These are phyloP conservation scores for Parmelia sp. DNA, from an alignment of 495 filamentous ascomycete species.

Conservation along the genomic window DNA sequence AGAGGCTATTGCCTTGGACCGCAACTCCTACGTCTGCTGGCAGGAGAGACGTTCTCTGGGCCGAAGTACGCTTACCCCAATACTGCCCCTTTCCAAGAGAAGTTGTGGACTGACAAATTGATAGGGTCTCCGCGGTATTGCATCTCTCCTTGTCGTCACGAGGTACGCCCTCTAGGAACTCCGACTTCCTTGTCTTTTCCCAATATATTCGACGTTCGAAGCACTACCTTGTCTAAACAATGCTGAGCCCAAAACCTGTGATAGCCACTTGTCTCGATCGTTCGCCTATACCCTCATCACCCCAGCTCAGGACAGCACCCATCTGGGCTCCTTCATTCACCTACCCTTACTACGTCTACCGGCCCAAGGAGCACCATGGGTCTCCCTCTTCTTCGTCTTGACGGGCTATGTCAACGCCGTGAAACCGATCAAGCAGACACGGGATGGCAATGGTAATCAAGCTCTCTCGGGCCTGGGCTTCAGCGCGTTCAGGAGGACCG, in stretches of 20 bases:
- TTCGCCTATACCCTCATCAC: constrained; percentile 13
- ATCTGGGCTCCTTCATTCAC: constrained; percentile 46
- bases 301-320: constrained; percentile 31
- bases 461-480: constrained; percentile 51
- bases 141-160: constrained; percentile 55
- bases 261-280: constrained; percentile 15
- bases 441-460: constrained; percentile 45
- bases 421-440: constrained; percentile 56
- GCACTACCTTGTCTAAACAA: not conserved
- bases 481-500: constrained; percentile 58
- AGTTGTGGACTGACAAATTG: not conserved
- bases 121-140: constrained; percentile 58
- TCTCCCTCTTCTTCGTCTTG: constrained; percentile 62
- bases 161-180: constrained; percentile 47
- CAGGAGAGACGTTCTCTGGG: not conserved
- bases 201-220: not conserved
- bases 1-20: not conserved
- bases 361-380: constrained; percentile 56
- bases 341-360: constrained; percentile 55
- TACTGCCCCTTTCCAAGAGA: not conserved
- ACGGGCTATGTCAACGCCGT: constrained; percentile 64
- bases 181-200: not conserved
- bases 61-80: not conserved
- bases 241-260: not conserved
- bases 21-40: not conserved